These are phyloP conservation scores for Aspergillus carbonarius DNA, from an alignment of 2,329 filamentous ascomycete species.

Conservation along the genomic window DNA sequence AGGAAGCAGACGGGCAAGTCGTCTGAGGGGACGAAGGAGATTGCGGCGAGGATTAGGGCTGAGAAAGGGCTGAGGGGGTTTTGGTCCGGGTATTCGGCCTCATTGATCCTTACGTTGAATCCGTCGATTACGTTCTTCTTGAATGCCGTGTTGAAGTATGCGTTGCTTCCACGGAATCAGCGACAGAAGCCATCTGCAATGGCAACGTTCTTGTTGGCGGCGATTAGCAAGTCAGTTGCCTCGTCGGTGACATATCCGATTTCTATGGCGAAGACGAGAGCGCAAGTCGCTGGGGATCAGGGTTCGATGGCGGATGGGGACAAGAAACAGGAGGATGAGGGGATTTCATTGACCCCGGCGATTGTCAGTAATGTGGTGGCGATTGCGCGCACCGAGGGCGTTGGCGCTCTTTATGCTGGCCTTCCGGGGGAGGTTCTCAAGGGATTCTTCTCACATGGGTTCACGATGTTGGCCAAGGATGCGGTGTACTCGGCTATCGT, in stretches of 20 bases:
- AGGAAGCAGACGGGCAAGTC: constrained; percentile 67
- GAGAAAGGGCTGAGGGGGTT: constrained; percentile 74
- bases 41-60: constrained; percentile 61
- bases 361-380: constrained; percentile 64
- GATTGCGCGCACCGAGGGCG: constrained; percentile 63
- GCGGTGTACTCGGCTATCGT: constrained; percentile 70
- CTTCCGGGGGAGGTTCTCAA: constrained; percentile 74
- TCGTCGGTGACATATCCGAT: constrained; percentile 81
- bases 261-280: constrained; percentile 76
- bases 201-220: constrained; percentile 67
- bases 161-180: constrained; percentile 55
- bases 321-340: constrained; percentile 24
- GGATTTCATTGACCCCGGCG: constrained; percentile 40
- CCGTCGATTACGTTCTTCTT: constrained; percentile 83
- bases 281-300: constrained; percentile 56
- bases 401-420: constrained; percentile 70
- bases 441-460: constrained; percentile 80
- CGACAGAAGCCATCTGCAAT: constrained; percentile 54
- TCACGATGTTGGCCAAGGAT: constrained; percentile 86
- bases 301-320: constrained; percentile 20
- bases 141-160: constrained; percentile 67
- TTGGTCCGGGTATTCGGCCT: constrained; percentile 86
- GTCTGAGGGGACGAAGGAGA: constrained; percentile 51
- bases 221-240: constrained; percentile 74
- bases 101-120: constrained; percentile 76